Evolutionary conservation across 345 rosid genomes (phyloP).

Genomic region (Boechera retrofracta): DNA sequence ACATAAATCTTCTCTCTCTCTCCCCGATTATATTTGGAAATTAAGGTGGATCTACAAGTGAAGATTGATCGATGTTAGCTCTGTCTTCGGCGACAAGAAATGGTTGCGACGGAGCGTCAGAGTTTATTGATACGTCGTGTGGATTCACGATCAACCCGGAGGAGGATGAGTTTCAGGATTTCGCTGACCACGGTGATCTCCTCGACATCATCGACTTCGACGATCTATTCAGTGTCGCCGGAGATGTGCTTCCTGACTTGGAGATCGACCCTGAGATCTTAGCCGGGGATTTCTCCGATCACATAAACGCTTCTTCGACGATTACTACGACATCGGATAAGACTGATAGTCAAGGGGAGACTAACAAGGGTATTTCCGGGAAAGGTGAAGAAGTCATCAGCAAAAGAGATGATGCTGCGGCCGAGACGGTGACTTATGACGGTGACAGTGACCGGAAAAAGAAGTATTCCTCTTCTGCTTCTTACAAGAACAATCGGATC

Average conservation of each 20-base stretch:
- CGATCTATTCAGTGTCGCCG: slow-evolving; percentile 68
- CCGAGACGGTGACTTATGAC: slow-evolving; percentile 34
- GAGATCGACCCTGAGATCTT: slow-evolving; percentile 74
- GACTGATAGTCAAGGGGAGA: slow-evolving; percentile 56
- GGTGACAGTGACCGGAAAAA: slow-evolving; percentile 50
- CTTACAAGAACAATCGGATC: slow-evolving; percentile 42
- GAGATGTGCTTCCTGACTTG: slow-evolving; percentile 67
- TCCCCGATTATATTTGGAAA: neutral
- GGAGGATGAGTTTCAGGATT: slow-evolving; percentile 62
- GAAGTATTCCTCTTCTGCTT: slow-evolving; percentile 54
- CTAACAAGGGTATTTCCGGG: slow-evolving; percentile 47
- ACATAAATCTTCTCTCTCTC: neutral
- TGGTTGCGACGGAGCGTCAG: slow-evolving; percentile 51
- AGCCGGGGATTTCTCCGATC: slow-evolving; percentile 56
- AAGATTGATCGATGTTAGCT: slow-evolving; percentile 66
- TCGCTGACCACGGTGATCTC: slow-evolving; percentile 55
- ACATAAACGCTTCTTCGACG: slow-evolving; percentile 40
- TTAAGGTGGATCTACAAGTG: slow-evolving; percentile 14
- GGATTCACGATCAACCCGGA: slow-evolving; percentile 42
- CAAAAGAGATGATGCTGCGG: slow-evolving; percentile 37
- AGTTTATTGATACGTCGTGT: slow-evolving; percentile 49
- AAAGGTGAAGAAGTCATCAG: slow-evolving; percentile 49
- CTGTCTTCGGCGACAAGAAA: slow-evolving; percentile 58
- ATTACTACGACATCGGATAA: slow-evolving; percentile 32
- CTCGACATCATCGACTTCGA: slow-evolving; percentile 85